Base-by-base conservation (phyloP, 2,329 filamentous ascomycete species). In the Phoma sp. region DNA sequence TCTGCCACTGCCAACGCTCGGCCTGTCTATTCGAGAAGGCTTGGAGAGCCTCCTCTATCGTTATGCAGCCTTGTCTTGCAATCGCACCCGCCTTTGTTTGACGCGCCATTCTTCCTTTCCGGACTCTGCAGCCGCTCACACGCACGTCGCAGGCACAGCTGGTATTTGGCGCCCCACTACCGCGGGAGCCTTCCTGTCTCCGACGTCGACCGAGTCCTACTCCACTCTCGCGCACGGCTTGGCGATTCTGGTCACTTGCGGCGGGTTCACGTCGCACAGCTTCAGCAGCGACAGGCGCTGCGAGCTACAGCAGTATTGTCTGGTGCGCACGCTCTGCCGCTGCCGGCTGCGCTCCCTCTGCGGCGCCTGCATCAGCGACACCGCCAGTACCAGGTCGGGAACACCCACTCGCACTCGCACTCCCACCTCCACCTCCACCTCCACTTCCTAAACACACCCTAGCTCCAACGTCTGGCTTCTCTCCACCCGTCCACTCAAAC, bases 211-310 rank as follows among this genome's bases (percentile, higher is more conserved):
- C 29, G 29, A 31, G 5, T 13, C 29, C 29, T 31, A 31, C 29
- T 31, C 29, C 29, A 31, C 29, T 31, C 54, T 48, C 55, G 43
- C 53, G 51, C 51, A 50, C 29, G 55, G 29, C 66, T 68, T 67
- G 64, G 68, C 63, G 32, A 27, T 33, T 50, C 47, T 74, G 72
- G 74, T 69, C 65, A 52, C 43, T 51, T 65, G 61, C 60, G 62
- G 53, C 40, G 29, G 50, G 55, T 36, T 52, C 55, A 49, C 41
- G 71, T 75, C 64, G 67, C 71, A 74, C 72, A 69, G 64, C 64
- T 65, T 70, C 63, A 68, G 51, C 62, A 59, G 43, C 57, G 48
- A 53, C 52, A 35, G 52, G 52, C 52, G 44, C 46, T 46, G 46
- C 55, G 29, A 44, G 58, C 58, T 48, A 50, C 62, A 46, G 60